phyloP scores from a whole-genome alignment of 1,139 yeast genomes.

The Keqinozyma sinolaborantium region DNA sequence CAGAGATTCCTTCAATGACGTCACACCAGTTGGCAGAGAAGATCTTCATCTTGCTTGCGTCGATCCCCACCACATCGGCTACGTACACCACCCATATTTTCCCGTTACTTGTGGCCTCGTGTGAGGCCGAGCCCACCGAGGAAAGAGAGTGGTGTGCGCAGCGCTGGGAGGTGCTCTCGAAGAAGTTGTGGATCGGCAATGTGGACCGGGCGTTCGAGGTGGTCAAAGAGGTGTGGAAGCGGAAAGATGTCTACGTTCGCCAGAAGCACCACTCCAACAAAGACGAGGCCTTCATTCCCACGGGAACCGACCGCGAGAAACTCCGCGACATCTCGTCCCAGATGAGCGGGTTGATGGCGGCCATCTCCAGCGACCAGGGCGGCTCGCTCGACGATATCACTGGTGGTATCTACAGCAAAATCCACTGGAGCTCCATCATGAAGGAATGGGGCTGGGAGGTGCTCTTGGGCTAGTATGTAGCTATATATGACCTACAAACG shows the following conservation, averaged over 20 bases:
- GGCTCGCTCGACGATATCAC: constrained; percentile 27
- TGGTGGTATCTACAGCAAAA: constrained; percentile 46
- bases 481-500: no score
- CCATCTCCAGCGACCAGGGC: constrained; percentile 26
- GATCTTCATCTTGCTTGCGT: constrained; percentile 55
- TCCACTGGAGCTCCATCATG: constrained; percentile 72
- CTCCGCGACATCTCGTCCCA: constrained; percentile 30
- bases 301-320: constrained; percentile 17
- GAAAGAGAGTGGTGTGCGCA: constrained; percentile 60
- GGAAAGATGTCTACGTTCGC: constrained; percentile 44
- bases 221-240: constrained; percentile 66
- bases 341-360: constrained; percentile 43
- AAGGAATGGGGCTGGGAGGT: constrained; percentile 78
- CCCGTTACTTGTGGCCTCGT: constrained; percentile 60
- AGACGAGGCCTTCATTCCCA: constrained; percentile 13
- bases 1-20: constrained; percentile 56
- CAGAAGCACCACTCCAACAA: constrained; percentile 15
- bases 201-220: constrained; percentile 64
- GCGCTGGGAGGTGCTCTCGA: constrained; percentile 55
- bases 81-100: constrained; percentile 58
- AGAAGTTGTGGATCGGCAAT: constrained; percentile 61
- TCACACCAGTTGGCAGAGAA: constrained; percentile 59
- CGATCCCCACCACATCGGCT: constrained; percentile 59
- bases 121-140: constrained; percentile 57
- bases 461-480: constrained; percentile 34